These are phyloP conservation scores for Lepraria neglecta DNA, from an alignment of 495 filamentous ascomycete genomes.

Conservation along the genomic window DNA sequence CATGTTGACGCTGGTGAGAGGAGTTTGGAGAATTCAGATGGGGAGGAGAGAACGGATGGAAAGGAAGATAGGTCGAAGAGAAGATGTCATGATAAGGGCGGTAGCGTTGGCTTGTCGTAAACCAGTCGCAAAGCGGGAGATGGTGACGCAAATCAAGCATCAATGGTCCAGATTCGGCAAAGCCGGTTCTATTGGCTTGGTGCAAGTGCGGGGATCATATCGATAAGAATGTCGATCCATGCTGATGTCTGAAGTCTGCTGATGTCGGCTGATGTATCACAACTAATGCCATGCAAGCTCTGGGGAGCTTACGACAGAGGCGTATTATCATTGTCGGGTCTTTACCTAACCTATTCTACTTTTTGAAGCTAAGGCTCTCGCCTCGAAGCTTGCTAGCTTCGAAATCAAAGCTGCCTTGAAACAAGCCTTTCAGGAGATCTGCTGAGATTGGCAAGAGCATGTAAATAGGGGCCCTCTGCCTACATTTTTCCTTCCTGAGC, in stretches of 20 bases:
- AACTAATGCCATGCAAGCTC: background rate
- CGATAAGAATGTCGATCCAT: background rate
- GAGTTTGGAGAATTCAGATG: background rate
- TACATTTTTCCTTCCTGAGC: no score
- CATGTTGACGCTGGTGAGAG: constrained; percentile 2
- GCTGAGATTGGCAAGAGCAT: no score
- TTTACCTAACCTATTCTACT: background rate
- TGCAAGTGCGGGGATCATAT: background rate
- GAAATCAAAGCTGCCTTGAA: background rate
- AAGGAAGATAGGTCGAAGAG: background rate
- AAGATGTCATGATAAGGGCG: background rate
- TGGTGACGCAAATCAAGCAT: constrained; percentile 13
- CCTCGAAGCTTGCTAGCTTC: background rate
- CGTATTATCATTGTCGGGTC: background rate
- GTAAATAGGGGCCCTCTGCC: no score
- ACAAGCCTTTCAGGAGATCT: no score
- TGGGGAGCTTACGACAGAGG: background rate
- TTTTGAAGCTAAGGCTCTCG: background rate
- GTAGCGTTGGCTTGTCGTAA: constrained; percentile 9
- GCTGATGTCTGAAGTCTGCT: background rate
- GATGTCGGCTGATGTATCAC: background rate
- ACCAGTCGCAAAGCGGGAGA: background rate
- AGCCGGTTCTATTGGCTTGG: background rate
- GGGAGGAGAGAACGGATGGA: background rate
- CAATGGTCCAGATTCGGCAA: constrained; percentile 2